Percentiles rank a stretch among this genome's conserved stretches.
These are phyloP conservation scores for Penicillium griseofulvum DNA, from an alignment of 2,329 filamentous ascomycete genomes.

Conservation along the genomic window DNA sequence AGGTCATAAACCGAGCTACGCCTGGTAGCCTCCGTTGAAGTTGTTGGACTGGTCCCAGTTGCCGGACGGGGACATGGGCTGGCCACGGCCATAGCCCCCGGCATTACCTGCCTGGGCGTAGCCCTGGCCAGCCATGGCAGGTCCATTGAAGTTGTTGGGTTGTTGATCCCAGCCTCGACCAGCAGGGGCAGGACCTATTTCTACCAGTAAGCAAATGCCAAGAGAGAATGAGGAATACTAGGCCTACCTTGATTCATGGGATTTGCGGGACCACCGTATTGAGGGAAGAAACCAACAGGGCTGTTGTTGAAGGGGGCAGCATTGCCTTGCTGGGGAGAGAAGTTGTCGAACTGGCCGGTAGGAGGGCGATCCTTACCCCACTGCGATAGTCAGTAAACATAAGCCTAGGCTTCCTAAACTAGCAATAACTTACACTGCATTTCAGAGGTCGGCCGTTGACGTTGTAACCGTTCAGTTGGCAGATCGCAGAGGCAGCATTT, in stretches of 20 bases:
- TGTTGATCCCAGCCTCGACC: conserved; percentile 60
- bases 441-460: conserved; percentile 96
- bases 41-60: conserved; percentile 55
- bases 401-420: conserved; percentile 23
- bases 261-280: conserved; percentile 73
- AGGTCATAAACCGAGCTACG: conserved; percentile 39
- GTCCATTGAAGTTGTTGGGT: conserved; percentile 45
- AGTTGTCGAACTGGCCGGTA: conserved; percentile 76
- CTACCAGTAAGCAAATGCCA: conserved; percentile 11
- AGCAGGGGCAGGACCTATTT: conserved; percentile 54
- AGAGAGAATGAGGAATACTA: conserved; percentile 3
- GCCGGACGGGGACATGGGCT: conserved; percentile 51
- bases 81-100: conserved; percentile 79
- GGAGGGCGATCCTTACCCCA: conserved; percentile 99
- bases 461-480: conserved; percentile 95
- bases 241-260: conserved; percentile 59
- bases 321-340: conserved; percentile 73
- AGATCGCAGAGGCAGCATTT: conserved; percentile 97
- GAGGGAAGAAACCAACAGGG: conserved; percentile 83
- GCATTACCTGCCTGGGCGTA: conserved; percentile 70
- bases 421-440: conserved; percentile 80
- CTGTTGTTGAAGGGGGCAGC: conserved; percentile 64
- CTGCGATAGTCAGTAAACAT: conserved; percentile 49
- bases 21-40: conserved; percentile 61
- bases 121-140: conserved; percentile 46